Conservation (phyloP, 192 early-diverging fungal genomes). For the Ramicandelaber brevisporus region DNA sequence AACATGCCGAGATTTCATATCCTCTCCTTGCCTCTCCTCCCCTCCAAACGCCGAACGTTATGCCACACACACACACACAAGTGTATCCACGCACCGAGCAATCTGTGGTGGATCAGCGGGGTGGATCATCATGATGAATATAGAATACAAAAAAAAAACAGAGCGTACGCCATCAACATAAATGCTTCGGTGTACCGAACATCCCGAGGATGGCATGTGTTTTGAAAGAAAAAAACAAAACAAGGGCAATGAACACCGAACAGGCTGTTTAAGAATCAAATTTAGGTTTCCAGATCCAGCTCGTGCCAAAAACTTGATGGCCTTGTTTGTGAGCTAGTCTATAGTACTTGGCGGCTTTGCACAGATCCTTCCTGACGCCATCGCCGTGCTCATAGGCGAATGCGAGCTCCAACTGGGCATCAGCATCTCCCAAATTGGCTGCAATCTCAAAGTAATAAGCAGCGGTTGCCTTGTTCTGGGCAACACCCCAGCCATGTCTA, state of each 20-base stretch:
- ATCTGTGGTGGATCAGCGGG: too few relatives aligned
- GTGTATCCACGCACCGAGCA: too few relatives aligned
- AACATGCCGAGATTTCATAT: too few relatives aligned
- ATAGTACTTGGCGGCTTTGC: slow-evolving; percentile 50
- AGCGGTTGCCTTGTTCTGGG: slow-evolving; percentile 39
- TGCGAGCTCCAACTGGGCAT: slow-evolving; percentile 49
- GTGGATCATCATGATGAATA: too few relatives aligned
- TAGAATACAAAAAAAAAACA: too few relatives aligned
- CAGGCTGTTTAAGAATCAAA: slow-evolving; percentile 31
- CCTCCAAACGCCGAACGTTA: too few relatives aligned
- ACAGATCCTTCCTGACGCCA: slow-evolving; percentile 53
- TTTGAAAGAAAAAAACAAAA: slow-evolving; percentile 1
- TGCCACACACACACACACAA: too few relatives aligned
- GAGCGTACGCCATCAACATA: too few relatives aligned
- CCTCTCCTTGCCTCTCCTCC: too few relatives aligned
- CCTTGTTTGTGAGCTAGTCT: slow-evolving; percentile 49
- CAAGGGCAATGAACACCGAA: too few relatives aligned
- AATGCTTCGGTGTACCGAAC: too few relatives aligned
- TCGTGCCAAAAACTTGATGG: slow-evolving; percentile 44
- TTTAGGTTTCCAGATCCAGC: slow-evolving; percentile 64
- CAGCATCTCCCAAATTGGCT: slow-evolving; percentile 50
- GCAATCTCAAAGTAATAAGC: slow-evolving; percentile 63
- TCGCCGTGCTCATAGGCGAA: slow-evolving; percentile 44
- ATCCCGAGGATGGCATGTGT: background rate
- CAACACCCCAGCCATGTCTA: slow-evolving; percentile 56